Percentiles rank a stretch among this genome's conserved stretches.
Evolutionary conservation across 2,329 filamentous ascomycete genomes (phyloP).

Genomic region (Phoma sp.): DNA sequence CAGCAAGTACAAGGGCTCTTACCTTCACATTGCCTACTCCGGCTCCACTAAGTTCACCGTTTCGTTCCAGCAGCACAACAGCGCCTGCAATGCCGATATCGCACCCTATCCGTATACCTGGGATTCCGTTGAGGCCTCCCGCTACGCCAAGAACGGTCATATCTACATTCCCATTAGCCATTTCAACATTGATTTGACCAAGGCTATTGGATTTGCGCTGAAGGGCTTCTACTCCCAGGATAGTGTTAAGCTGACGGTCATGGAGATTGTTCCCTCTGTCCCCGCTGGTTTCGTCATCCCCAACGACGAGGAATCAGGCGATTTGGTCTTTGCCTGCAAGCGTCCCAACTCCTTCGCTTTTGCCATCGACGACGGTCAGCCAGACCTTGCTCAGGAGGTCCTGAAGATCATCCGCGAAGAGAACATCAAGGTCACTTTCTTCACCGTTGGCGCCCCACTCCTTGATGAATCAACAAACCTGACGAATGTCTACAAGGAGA

Average conservation of each 20-base stretch:
- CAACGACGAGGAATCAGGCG: constrained; percentile 65
- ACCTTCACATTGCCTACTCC: constrained; percentile 68
- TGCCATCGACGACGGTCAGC: constrained; percentile 72
- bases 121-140: constrained; percentile 68
- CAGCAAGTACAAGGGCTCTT: constrained; percentile 60
- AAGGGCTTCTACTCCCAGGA: constrained; percentile 67
- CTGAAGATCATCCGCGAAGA: constrained; percentile 67
- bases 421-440: constrained; percentile 71
- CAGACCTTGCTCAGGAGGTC: constrained; percentile 64
- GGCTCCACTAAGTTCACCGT: constrained; percentile 69
- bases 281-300: constrained; percentile 61
- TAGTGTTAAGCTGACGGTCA: constrained; percentile 58
- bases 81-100: constrained; percentile 60
- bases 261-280: constrained; percentile 66
- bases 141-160: constrained; percentile 62
- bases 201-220: constrained; percentile 65
- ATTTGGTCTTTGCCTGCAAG: constrained; percentile 67
- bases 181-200: constrained; percentile 66
- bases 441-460: constrained; percentile 70
- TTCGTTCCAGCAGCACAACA: constrained; percentile 71
- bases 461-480: constrained; percentile 65
- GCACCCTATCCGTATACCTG: constrained; percentile 70
- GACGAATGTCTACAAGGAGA: constrained; percentile 67
- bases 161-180: constrained; percentile 72
- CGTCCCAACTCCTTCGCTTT: constrained; percentile 74